Conservation (phyloP, 176 grass and related monocot genomes). For the Lolium perenne region DNA sequence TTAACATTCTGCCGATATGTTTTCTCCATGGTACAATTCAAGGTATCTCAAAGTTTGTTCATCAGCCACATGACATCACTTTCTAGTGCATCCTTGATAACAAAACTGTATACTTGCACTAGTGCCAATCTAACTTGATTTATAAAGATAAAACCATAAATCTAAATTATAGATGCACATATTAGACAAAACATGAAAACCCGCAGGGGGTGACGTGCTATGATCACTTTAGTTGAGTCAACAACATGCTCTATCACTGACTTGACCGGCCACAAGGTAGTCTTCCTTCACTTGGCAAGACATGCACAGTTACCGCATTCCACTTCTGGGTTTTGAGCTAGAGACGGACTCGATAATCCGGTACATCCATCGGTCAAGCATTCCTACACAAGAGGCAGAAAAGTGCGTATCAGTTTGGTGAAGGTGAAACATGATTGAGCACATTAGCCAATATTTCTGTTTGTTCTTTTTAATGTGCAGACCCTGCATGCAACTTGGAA, state of each 20-base stretch:
- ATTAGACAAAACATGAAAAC: slow-evolving; percentile 33
- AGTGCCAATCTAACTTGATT: slow-evolving; percentile 28
- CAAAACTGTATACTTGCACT: slow-evolving; percentile 46
- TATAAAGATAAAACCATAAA: slow-evolving; percentile 7
- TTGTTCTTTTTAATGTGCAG: not conserved
- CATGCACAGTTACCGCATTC: slow-evolving; percentile 55
- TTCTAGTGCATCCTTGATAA: not conserved
- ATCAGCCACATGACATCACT: not conserved
- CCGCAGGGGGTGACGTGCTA: not conserved
- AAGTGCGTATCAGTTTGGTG: not conserved
- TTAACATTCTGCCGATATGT: not conserved
- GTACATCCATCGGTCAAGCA: slow-evolving; percentile 99
- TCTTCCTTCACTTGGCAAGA: not conserved
- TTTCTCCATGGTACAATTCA: not conserved
- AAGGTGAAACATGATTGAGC: not conserved
- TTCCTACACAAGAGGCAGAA: slow-evolving; percentile 51
- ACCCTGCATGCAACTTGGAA: not conserved
- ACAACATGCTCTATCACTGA: not conserved
- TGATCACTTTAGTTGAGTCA: slow-evolving; percentile 23
- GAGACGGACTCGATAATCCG: slow-evolving; percentile 72
- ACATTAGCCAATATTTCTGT: not conserved
- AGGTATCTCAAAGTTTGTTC: not conserved
- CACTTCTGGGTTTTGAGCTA: slow-evolving; percentile 70
- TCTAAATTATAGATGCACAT: slow-evolving; percentile 32
- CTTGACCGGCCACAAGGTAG: slow-evolving; percentile 29